Evolutionary conservation across 495 filamentous ascomycete genomes (phyloP), one percentile per base, ranked within the genome.

Genomic region (Delitschia confertaspora): DNA sequence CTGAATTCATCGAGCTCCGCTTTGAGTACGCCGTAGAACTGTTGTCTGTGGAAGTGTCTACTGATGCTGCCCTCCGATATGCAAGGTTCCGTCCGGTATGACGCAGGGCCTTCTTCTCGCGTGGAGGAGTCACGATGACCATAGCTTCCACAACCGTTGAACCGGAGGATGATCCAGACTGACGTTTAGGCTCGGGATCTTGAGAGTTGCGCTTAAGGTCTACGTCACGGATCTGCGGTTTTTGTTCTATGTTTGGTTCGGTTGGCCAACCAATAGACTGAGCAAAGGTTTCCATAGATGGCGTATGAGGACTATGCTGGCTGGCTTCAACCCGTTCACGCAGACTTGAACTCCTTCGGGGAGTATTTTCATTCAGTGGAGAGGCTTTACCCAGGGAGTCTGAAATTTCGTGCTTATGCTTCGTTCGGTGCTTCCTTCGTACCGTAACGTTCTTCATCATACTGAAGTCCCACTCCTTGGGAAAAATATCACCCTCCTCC

Each of bases 401-500:
- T 9, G 21, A 19, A 14, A 44, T 35, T 31, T 48, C 42, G 16
- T 50, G 50, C 23, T 20, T 47, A 36, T 10, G 47, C 18, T 47
- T 45, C 14, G 41, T 19, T 24, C 36, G 55, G 21, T 52, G 54
- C 38, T 67, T 70, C 51, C 69, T 76, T 44, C 68, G 67, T 22
- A 79, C 65, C 10, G 55, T 69, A 21, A 76, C 72, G 70, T 76
- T 76, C 66, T 70, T 71, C 56, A 67, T 67, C 13, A 70, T 61
- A 58, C 71, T 71, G 42, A 60, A 53, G 49, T 76, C 69, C 72
- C 74, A 76, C 65, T 75, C 74, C 55, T 64, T 58, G 37, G 69
- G 63, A 2, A 49, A 48, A 16, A 55, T 47, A 9, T 40, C 13
- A 10, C 51, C 45, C 38, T 27, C 32, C 20, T 29, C 20, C 39